These are phyloP conservation scores for Luvunga scandens DNA, from an alignment of 345 rosid genomes.

Conservation along the genomic window DNA sequence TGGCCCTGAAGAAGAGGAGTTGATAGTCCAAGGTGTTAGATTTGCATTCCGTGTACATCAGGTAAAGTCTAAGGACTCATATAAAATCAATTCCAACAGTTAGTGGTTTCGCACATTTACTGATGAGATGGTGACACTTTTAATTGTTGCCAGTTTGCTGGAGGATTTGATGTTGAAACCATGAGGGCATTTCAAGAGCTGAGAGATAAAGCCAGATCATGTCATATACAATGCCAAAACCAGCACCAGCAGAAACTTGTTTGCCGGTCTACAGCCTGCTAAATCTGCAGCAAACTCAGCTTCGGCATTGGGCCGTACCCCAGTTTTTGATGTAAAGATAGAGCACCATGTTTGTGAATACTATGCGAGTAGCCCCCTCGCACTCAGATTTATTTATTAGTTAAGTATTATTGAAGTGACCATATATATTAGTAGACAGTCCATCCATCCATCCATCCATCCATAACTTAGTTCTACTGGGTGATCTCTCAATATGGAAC, in stretches of 20 bases:
- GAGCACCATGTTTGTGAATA: slow-evolving; percentile 22
- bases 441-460: neutral
- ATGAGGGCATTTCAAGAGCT: slow-evolving; percentile 95
- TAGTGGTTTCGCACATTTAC: neutral
- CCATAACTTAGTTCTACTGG: neutral
- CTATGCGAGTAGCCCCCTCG: slow-evolving; percentile 2
- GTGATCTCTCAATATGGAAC: neutral
- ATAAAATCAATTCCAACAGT: neutral
- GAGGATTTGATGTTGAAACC: slow-evolving; percentile 92
- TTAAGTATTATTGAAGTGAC: neutral
- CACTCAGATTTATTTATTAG: slow-evolving; percentile 7
- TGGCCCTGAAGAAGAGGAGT: slow-evolving; percentile 89
- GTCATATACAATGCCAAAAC: slow-evolving; percentile 71
- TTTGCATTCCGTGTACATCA: slow-evolving; percentile 99
- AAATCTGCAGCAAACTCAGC: slow-evolving; percentile 70
- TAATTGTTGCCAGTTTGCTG: slow-evolving; percentile 62
- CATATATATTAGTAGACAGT: neutral
- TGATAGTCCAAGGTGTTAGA: slow-evolving; percentile 86
- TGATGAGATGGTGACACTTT: neutral
- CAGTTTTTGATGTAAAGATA: slow-evolving; percentile 28
- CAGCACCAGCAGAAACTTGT: slow-evolving; percentile 61
- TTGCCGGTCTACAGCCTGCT: slow-evolving; percentile 58
- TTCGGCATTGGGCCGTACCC: slow-evolving; percentile 25
- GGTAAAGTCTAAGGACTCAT: slow-evolving; percentile 35
- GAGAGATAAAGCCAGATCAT: slow-evolving; percentile 84